Base-by-base conservation (phyloP, 2,329 filamentous ascomycete genomes). In the Fusarium zealandicum region DNA sequence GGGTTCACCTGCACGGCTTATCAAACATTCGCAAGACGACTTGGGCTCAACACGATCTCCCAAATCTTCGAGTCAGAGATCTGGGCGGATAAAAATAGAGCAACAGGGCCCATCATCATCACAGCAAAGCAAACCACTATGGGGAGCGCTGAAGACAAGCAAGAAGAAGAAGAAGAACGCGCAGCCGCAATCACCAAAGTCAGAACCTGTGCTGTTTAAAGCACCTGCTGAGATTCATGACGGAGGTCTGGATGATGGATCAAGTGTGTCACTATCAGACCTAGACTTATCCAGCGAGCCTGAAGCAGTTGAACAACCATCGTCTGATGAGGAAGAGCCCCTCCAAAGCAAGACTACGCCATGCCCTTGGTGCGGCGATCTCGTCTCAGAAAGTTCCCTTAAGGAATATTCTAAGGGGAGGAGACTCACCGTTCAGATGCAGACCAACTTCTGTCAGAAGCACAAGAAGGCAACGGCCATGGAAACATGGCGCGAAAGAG, bases 321-420 rank as follows among this genome's bases (percentile, higher is more conserved):
- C 41, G 11, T 44, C 50, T 16, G 42, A 39, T 13, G 51, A 56
- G 13, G 39, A 51, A 4, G 54, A 48, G 27, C 45, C 20, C 7
- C 30, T 30, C 3, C 17, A 54, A 5, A 48, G 43, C 12, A 39
- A 47, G 9, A 61, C 46, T 9, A 66, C 78, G 10, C 63, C 76
- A 17, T 93, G 90, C 67, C 87, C 89, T 1, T 83, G 90, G 75
- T 93, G 90, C 69, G 80, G 83, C 12, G 76, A 82, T 36, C 65
- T 76, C 3, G 85, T 93, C 6, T 80, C 86, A 45, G 72, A 75
- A 9, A 73, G 75, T 0, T 72, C 84, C 1, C 76, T 91, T n/a
- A 72, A 80, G 44, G 74, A 76, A 3, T 84, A 84, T 63, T 77
- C 78, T 2, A 73, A 76, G 12, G 73, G 75, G 13, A 73, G 71